Percentiles rank a stretch among this genome's conserved stretches.
Conservation (phyloP, 2,329 filamentous ascomycete genomes). For the Fusarium fujikuroi region DNA sequence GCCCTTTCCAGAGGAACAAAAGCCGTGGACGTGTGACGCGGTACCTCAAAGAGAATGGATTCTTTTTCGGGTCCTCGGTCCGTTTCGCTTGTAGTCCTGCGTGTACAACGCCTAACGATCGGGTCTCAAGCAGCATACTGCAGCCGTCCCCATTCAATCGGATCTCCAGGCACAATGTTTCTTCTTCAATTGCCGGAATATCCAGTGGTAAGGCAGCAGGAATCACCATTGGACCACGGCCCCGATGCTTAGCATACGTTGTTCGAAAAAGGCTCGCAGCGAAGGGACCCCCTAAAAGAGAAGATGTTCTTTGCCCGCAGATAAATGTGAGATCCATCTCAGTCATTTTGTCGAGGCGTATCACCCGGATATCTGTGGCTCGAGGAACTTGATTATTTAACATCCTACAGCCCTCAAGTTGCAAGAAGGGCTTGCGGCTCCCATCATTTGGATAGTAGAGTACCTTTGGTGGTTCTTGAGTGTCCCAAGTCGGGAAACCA, state of each 20-base stretch:
- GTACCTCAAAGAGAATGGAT: background rate
- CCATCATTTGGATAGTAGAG: background rate
- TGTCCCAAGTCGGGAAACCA: background rate
- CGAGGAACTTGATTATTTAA: background rate
- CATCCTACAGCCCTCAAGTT: background rate
- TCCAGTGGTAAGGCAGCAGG: background rate
- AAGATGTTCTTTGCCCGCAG: background rate
- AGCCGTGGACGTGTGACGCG: background rate
- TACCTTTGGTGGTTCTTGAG: background rate
- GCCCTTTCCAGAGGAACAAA: background rate
- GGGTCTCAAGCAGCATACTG: background rate
- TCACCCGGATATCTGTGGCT: background rate
- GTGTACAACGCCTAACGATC: background rate
- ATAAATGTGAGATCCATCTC: background rate
- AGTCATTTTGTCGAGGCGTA: background rate
- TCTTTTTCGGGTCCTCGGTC: accelerated
- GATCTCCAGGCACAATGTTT: background rate
- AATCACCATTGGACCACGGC: accelerated
- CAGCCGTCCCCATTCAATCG: background rate
- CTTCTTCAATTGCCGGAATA: background rate
- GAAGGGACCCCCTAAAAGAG: background rate
- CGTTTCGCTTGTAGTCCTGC: background rate
- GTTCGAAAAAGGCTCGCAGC: too few relatives aligned
- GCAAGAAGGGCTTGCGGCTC: background rate
- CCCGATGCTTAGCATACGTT: accelerated